Conservation (phyloP, 2,329 filamentous ascomycete genomes). For the Claviceps capensis region DNA sequence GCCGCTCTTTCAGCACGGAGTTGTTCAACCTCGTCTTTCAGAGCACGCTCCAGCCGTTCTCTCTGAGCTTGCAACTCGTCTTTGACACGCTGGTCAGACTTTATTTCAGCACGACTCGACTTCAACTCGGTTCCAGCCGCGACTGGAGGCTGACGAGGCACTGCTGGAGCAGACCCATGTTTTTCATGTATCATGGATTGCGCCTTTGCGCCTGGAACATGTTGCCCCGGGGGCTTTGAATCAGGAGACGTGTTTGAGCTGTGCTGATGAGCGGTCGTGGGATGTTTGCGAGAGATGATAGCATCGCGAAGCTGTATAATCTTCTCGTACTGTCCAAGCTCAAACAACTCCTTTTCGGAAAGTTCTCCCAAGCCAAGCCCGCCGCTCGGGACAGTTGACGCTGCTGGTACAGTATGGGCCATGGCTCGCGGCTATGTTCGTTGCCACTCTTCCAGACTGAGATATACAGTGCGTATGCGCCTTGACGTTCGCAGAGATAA, state of each 20-base stretch:
- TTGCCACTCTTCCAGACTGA: neutral
- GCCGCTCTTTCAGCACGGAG: constrained; percentile 30
- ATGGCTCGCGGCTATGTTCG: neutral
- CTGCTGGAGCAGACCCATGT: neutral
- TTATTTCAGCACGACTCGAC: constrained; percentile 63
- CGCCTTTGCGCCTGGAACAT: neutral
- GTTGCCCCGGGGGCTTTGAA: neutral
- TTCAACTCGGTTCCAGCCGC: constrained; percentile 55
- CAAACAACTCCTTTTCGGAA: constrained; percentile 36
- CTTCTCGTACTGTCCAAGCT: constrained; percentile 60
- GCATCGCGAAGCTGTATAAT: constrained; percentile 70
- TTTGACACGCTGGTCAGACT: constrained; percentile 71
- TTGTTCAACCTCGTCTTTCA: constrained; percentile 68
- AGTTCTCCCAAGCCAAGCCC: constrained; percentile 7
- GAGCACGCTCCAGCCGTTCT: constrained; percentile 61
- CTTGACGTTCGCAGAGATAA: neutral
- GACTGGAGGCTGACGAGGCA: constrained; percentile 21
- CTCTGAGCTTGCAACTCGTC: constrained; percentile 71
- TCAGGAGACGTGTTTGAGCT: constrained; percentile 19
- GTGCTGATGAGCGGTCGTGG: constrained; percentile 42
- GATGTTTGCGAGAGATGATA: constrained; percentile 64
- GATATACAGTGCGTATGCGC: neutral
- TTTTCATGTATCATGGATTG: neutral
- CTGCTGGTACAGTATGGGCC: constrained; percentile 3
- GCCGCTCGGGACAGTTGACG: neutral